Conservation (phyloP, 805 yeast genomes). For the Kluyveromyces wickerhamii region DNA sequence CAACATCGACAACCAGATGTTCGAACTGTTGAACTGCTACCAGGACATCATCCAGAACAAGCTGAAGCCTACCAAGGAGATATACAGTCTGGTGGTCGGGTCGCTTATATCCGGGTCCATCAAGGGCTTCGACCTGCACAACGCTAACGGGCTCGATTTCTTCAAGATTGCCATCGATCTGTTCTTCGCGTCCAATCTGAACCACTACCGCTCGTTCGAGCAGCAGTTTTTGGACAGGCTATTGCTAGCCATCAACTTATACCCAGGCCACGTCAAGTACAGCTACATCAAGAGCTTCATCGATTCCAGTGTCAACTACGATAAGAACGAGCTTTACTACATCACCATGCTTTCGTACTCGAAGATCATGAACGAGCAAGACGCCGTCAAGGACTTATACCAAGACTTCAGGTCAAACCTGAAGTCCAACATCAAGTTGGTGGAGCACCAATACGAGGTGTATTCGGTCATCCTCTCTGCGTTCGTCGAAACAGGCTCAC, state of each 20-base stretch:
- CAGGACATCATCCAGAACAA: conserved; percentile 52
- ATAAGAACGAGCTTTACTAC: conserved; percentile 31
- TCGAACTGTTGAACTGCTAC: conserved; percentile 56
- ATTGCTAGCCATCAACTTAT: conserved; percentile 37
- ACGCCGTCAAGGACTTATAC: conserved; percentile 34
- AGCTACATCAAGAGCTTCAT: conserved; percentile 29
- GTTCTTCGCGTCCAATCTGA: conserved; percentile 34
- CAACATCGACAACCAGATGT: conserved; percentile 51
- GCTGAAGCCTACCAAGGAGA: conserved; percentile 47
- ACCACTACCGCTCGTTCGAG: conserved; percentile 36
- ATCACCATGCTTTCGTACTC: conserved; percentile 35
- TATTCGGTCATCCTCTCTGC: conserved; percentile 47
- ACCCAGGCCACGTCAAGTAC: conserved; percentile 31
- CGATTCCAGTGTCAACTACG: conserved; percentile 17
- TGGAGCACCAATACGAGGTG: conserved; percentile 37
- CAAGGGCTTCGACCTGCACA: conserved; percentile 31
- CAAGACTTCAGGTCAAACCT: conserved; percentile 30
- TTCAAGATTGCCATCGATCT: conserved; percentile 44
- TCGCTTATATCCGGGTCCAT: conserved; percentile 45
- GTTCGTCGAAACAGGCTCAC: conserved; percentile 42
- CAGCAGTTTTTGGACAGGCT: conserved; percentile 39
- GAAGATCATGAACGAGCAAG: conserved; percentile 31
- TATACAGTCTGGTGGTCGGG: conserved; percentile 45
- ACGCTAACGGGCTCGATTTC: conserved; percentile 38
- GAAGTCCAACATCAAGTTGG: conserved; percentile 14